phyloP scores from a whole-genome alignment of 2,329 filamentous ascomycete species.

The Lithohypha guttulata region DNA sequence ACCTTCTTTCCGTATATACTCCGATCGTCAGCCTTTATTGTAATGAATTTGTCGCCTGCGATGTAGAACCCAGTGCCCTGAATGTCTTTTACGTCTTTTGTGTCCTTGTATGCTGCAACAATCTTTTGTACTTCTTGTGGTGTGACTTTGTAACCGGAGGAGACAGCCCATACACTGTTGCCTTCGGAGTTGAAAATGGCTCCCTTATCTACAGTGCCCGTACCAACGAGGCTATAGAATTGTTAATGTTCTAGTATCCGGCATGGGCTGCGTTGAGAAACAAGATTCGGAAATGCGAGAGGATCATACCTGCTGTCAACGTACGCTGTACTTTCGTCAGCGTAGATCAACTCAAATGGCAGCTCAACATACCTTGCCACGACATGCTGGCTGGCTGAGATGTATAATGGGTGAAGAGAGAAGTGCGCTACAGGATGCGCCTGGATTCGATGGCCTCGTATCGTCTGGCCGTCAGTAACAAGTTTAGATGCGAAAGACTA shows the following conservation, averaged over 20 bases:
- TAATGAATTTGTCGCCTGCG: constrained; percentile 65
- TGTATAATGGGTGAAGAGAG: no score
- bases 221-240: constrained; percentile 59
- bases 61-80: constrained; percentile 65
- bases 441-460: no score
- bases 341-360: no score
- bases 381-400: constrained; percentile 14
- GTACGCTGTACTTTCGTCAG: constrained; percentile 15
- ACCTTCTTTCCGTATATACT: constrained; percentile 83
- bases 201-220: constrained; percentile 69
- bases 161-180: constrained; percentile 68
- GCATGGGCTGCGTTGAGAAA: not conserved
- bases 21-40: constrained; percentile 63
- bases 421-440: no score
- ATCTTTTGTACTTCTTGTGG: constrained; percentile 47
- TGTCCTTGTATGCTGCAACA: constrained; percentile 42
- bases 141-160: constrained; percentile 58
- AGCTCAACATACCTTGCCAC: constrained; percentile 19
- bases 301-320: constrained; percentile 19
- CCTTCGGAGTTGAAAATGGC: constrained; percentile 74
- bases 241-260: not conserved
- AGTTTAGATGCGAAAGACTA: no score
- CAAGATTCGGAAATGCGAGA: not conserved
- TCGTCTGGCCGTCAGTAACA: no score
- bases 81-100: constrained; percentile 51